Conservation (phyloP, 768 basidiomycete species). For the Hemileccinum impolitum region DNA sequence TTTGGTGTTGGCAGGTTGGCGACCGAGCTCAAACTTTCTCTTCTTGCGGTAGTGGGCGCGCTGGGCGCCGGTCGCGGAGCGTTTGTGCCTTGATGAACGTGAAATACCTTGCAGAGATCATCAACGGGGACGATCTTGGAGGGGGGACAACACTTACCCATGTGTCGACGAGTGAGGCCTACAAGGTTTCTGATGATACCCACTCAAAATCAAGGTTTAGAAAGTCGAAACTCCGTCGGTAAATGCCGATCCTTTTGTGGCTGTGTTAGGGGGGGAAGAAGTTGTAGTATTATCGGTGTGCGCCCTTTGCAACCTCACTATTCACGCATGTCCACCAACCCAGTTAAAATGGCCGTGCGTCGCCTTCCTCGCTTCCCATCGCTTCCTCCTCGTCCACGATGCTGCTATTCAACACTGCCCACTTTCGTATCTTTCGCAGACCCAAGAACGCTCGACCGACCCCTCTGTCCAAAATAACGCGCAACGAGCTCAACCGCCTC, state of each 20-base stretch:
- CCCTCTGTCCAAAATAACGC: constrained; percentile 48
- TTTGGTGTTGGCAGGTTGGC: constrained; percentile 96
- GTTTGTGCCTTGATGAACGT: constrained; percentile 95
- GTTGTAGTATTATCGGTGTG: background rate
- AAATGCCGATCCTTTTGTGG: constrained; percentile 22
- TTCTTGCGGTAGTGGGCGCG: constrained; percentile 98
- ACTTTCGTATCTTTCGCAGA: constrained; percentile 35
- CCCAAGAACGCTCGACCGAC: constrained; percentile 43
- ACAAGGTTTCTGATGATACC: constrained; percentile 53
- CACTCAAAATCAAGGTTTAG: constrained; percentile 37
- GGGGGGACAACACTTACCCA: constrained; percentile 58
- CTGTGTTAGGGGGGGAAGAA: constrained; percentile 5
- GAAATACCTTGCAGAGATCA: constrained; percentile 76
- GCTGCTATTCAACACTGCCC: constrained; percentile 33
- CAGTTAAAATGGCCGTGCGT: constrained; percentile 18
- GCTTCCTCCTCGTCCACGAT: constrained; percentile 19
- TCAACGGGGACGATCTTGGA: constrained; percentile 6
- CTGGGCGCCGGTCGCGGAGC: constrained; percentile 88
- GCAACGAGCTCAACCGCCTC: constrained; percentile 66
- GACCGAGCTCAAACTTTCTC: constrained; percentile 99
- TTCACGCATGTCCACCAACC: constrained; percentile 23
- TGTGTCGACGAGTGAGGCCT: constrained; percentile 61
- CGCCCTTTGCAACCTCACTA: constrained; percentile 17
- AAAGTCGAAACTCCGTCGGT: constrained; percentile 28
- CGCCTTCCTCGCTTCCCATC: constrained; percentile 23